Conservation (phyloP, 306 rosid genomes). For the Rubus idaeus region DNA sequence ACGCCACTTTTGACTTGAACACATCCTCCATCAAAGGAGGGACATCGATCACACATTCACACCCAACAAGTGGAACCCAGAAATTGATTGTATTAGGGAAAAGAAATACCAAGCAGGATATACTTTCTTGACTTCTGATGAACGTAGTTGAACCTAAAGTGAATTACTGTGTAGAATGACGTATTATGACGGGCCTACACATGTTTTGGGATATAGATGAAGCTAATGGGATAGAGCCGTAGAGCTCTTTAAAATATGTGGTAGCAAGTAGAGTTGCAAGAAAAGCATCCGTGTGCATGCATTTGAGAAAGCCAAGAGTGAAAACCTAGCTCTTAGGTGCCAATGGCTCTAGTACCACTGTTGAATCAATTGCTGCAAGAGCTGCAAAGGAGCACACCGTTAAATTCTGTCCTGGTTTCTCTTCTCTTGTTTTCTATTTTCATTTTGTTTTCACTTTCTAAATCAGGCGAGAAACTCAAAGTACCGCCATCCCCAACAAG, state of each 20-base stretch:
- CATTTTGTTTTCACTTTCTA: not conserved
- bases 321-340: not conserved
- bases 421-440: not conserved
- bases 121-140: too few species aligned
- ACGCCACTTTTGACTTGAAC: too few species aligned
- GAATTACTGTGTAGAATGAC: not conserved
- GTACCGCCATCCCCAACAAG: slow-evolving; percentile 35
- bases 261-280: not conserved
- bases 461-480: not conserved
- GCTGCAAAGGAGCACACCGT: not conserved
- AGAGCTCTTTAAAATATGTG: not conserved
- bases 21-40: too few species aligned
- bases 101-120: too few species aligned
- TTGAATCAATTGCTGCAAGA: not conserved
- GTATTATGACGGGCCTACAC: not conserved
- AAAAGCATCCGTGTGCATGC: not conserved
- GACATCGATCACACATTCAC: too few species aligned
- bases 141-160: not conserved
- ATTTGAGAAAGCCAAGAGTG: not conserved
- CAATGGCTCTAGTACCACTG: not conserved
- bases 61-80: too few species aligned
- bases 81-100: too few species aligned
- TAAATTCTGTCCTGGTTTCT: not conserved
- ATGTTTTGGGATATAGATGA: not conserved
- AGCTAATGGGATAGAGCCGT: not conserved